Evolutionary conservation across 768 basidiomycete genomes (phyloP), one percentile per base, ranked within the genome.

Genomic region (Lentinula sp.): DNA sequence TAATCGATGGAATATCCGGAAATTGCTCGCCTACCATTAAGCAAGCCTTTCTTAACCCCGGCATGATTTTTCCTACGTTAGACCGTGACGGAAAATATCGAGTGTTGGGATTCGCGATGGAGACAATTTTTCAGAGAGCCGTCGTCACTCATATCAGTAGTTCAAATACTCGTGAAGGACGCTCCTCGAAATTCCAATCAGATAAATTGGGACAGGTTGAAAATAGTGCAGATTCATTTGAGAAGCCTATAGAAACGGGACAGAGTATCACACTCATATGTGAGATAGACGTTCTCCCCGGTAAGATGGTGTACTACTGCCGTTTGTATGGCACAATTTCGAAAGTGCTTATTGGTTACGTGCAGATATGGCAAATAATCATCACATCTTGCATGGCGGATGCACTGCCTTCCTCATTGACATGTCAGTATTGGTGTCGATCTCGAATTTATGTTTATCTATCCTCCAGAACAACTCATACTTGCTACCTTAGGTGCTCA

Each of bases 291-390:
- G 55, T 56, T 45, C 23, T 31, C 18, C 55, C 40, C 9, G 55
- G 55, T 56, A 18, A 48, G 46, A 21, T 23, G 6, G 3, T 48
- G 8, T 48, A 3, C 10, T 46, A 10, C 35, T 54, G 9, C 13
- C 15, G 11, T 9, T 23, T 42, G 18, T 13, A 28, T 9, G 5
- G 16, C 52, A 9, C 28, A 53, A n/a, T 37, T 39, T 35, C 7
- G 0, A 16, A 28, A 11, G 4, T 15, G 53, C 52, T 53, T 35
- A n/a, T 18, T 4, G 13, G 13, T 34, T 11, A 39, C 35, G 4
- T 18, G 23, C 8, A 56, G 55, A 56, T 42, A 56, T 56, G 55
- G 55, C 55, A 42, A 56, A 56, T 40, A 40, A 56, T 45, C 18
- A 43, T 28, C 40, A 56, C n/a, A 42, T n/a, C n/a, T 28, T 56